Evolutionary conservation across 2,329 filamentous ascomycete species (phyloP).

Genomic region (Talaromyces sp.): DNA sequence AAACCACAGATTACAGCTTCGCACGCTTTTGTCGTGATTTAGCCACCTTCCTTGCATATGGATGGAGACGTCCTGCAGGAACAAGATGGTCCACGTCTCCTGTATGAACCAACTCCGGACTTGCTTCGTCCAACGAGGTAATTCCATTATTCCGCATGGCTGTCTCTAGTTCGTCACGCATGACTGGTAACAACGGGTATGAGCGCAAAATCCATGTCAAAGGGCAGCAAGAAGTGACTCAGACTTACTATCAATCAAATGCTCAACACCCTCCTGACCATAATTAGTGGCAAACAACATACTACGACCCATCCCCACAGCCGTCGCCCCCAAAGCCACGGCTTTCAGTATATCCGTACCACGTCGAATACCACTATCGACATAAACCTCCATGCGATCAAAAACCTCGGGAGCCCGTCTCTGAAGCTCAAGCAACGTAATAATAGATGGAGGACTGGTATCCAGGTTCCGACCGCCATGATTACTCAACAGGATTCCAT

Average conservation of each 20-base stretch:
- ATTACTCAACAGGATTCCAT: constrained; percentile 55
- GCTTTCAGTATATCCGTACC: constrained; percentile 54
- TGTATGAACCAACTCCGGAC: constrained; percentile 43
- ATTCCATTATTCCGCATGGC: constrained; percentile 47
- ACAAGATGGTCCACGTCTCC: constrained; percentile 49
- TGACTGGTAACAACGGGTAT: constrained; percentile 27
- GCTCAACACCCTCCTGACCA: constrained; percentile 51
- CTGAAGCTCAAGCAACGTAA: constrained; percentile 51
- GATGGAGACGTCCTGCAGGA: constrained; percentile 36
- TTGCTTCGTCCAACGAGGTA: constrained; percentile 40
- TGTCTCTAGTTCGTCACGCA: constrained; percentile 46
- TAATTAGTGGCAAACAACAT: constrained; percentile 52
- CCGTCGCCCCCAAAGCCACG: constrained; percentile 49
- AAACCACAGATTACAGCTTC: constrained; percentile 34
- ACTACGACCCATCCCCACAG: constrained; percentile 51
- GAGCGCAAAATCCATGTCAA: too few species aligned
- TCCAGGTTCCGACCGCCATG: constrained; percentile 56
- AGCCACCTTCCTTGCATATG: constrained; percentile 37
- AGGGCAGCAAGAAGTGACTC: background rate
- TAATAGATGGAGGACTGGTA: constrained; percentile 45
- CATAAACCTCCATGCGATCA: constrained; percentile 47
- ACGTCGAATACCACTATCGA: constrained; percentile 51
- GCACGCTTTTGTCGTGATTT: constrained; percentile 13
- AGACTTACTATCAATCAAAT: constrained; percentile 49
- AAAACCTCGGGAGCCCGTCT: constrained; percentile 48